Conservation (phyloP, 1,139 yeast species). For the Diutina pseudorugosa region DNA sequence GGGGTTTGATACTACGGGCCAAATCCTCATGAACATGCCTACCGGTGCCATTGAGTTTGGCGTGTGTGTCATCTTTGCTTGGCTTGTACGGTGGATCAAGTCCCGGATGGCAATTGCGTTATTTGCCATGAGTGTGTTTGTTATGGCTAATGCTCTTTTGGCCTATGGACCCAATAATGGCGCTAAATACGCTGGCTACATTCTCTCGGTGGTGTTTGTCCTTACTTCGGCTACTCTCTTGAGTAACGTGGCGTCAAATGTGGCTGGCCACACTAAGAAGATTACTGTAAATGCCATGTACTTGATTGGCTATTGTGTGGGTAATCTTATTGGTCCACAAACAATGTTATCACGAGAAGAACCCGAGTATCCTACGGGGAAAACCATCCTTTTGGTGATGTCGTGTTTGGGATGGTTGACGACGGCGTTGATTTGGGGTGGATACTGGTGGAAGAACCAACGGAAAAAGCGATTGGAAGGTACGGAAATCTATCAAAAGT, state of each 20-base stretch:
- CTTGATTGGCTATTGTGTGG: conserved; percentile 2
- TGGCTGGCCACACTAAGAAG: conserved; percentile 3
- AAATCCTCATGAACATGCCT: conserved; percentile 23
- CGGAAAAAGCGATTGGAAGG: not conserved
- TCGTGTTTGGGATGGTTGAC: conserved; percentile 18
- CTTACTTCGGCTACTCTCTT: not conserved
- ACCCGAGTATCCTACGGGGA: not conserved
- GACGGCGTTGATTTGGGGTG: conserved; percentile 13
- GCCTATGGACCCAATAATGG: not conserved
- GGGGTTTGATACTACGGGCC: conserved; percentile 26
- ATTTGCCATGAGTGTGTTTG: not conserved
- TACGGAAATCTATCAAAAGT: conserved; percentile 5
- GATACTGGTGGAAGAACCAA: not conserved
- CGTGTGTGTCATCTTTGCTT: conserved; percentile 24
- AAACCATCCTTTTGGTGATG: conserved; percentile 9
- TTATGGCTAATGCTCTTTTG: not conserved
- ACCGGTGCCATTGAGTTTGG: conserved; percentile 28
- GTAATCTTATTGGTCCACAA: conserved; percentile 2
- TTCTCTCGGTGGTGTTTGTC: not conserved
- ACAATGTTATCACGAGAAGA: not conserved
- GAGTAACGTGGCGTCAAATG: not conserved
- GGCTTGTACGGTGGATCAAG: not conserved
- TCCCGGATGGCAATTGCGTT: conserved; percentile 5
- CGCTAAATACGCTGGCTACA: not conserved
- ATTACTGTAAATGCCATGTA: not conserved